Conservation (phyloP, 345 rosid genomes). For the Aethionema arabicum region DNA sequence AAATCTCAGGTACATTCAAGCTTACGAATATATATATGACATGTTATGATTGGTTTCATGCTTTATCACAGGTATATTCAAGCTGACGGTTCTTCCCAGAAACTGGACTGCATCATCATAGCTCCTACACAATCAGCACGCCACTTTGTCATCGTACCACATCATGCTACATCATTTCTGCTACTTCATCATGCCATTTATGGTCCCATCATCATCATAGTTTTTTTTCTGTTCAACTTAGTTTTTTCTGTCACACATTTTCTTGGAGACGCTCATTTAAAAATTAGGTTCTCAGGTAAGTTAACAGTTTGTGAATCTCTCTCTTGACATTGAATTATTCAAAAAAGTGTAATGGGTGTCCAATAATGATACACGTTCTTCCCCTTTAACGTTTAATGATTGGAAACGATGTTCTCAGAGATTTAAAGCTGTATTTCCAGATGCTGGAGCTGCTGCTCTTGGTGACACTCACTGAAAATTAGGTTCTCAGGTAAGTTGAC, state of each 20-base stretch:
- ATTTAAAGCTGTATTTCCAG: conserved; percentile 91
- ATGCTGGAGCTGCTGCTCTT: conserved; percentile 94
- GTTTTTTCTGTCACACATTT: conserved; percentile 76
- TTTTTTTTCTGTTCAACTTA: no score
- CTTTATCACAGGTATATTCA: no score
- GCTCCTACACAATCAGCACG: no score
- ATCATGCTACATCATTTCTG: no score
- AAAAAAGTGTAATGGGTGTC: conserved; percentile 2
- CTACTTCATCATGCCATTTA: no score
- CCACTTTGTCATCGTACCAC: no score
- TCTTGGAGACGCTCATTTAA: conserved; percentile 68
- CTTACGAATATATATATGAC: no score
- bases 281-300: conserved; percentile 81
- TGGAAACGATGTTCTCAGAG: conserved; percentile 45
- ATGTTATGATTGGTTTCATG: no score
- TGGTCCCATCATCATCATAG: no score
- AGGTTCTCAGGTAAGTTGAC: conserved; percentile 63
- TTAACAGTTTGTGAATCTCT: conserved; percentile 8
- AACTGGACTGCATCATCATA: no score
- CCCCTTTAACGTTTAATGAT: neutral
- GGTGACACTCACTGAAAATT: conserved; percentile 71
- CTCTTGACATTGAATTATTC: neutral
- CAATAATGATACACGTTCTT: neutral
- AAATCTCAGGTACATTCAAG: conserved; percentile 2
- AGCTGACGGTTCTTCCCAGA: no score